Percentiles rank a stretch among this genome's conserved stretches.
These are phyloP conservation scores for Tulasnella sp. DNA, from an alignment of 768 basidiomycete genomes.

Conservation along the genomic window DNA sequence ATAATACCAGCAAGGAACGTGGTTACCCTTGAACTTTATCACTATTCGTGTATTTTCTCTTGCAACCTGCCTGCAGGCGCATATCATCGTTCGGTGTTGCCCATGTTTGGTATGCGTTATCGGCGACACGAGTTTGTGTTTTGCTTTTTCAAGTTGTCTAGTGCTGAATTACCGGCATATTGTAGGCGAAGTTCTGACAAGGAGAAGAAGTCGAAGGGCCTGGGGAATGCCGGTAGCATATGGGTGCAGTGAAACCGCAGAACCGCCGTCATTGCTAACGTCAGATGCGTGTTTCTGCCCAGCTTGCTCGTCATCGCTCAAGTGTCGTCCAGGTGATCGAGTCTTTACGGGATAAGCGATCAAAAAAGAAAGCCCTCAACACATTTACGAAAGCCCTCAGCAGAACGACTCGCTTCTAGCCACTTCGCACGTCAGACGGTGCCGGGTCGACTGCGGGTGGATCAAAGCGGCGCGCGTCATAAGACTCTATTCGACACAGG, in stretches of 20 bases:
- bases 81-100: background rate
- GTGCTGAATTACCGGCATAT: constrained; percentile 10
- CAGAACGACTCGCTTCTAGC: no score
- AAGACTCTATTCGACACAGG: background rate
- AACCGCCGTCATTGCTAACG: background rate
- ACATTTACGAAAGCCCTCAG: no score
- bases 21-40: constrained; percentile 19
- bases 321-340: background rate
- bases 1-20: background rate
- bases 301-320: background rate
- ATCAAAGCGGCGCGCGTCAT: background rate
- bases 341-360: background rate
- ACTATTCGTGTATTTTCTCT: background rate
- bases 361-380: background rate
- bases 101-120: background rate
- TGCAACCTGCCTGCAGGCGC: background rate
- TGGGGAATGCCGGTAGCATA: constrained; percentile 11
- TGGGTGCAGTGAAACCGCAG: background rate
- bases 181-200: background rate
- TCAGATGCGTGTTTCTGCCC: background rate
- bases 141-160: background rate
- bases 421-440: background rate
- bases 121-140: background rate
- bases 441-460: background rate
- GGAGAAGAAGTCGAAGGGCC: background rate